Conservation (phyloP, 2,329 filamentous ascomycete species). For the Parastagonospora nodorum region DNA sequence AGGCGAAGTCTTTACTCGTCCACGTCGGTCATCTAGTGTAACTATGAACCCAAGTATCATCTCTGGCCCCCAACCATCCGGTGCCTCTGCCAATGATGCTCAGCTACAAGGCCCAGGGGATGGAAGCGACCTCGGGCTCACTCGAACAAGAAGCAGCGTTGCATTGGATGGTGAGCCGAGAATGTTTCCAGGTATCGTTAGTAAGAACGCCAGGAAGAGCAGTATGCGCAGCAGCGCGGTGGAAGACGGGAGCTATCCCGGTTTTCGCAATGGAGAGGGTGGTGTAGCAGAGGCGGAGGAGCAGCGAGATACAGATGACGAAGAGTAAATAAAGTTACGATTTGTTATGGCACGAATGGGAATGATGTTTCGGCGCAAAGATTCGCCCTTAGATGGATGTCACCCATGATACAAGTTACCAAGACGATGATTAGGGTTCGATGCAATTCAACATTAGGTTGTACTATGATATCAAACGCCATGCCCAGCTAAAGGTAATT, state of each 20-base stretch:
- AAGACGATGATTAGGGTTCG: neutral
- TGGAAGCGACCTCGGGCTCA: conserved; percentile 22
- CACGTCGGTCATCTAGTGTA: conserved; percentile 37
- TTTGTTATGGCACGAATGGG: too few relatives aligned
- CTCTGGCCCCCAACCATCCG: conserved; percentile 25
- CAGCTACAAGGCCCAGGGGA: conserved; percentile 12
- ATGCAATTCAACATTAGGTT: neutral
- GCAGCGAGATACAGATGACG: conserved; percentile 15
- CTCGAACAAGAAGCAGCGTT: conserved; percentile 30
- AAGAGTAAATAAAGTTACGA: conserved; percentile 1
- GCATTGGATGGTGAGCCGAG: conserved; percentile 63
- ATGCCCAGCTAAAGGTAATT: neutral
- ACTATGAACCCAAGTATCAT: conserved; percentile 28
- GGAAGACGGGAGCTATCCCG: conserved; percentile 21
- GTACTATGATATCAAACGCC: neutral
- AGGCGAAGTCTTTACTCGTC: conserved; percentile 25
- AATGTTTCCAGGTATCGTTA: conserved; percentile 74
- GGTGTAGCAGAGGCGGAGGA: conserved; percentile 7
- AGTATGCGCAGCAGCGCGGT: conserved; percentile 28
- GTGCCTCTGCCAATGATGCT: conserved; percentile 4
- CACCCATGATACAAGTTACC: neutral
- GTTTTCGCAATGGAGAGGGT: conserved; percentile 7
- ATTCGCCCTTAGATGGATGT: too few relatives aligned
- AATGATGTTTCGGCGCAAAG: neutral
- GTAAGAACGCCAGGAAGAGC: conserved; percentile 48